A percentile compares a stretch with the other conserved stretches of the same genome.
Conservation (phyloP, 192 early-diverging fungal genomes). For the Umbelopsis ramanniana region DNA sequence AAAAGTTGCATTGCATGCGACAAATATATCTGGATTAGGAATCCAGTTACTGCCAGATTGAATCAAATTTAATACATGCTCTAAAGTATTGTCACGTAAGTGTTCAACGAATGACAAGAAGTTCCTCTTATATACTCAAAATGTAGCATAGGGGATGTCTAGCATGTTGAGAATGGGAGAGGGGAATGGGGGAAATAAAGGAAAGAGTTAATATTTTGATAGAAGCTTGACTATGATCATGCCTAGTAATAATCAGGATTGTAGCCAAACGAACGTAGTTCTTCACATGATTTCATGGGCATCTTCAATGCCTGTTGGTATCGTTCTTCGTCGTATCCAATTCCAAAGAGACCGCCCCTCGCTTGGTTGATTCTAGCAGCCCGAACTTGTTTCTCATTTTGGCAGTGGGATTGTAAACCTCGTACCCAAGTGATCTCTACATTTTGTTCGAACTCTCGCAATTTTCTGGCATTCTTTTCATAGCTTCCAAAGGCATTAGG, state of each 20-base stretch:
- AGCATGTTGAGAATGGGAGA: neutral
- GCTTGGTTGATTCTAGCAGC: constrained; percentile 55
- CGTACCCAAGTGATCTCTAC: constrained; percentile 75
- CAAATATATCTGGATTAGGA: no score
- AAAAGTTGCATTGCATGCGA: neutral
- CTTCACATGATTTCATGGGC: constrained; percentile 71
- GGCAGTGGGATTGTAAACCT: constrained; percentile 66
- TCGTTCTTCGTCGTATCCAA: constrained; percentile 62
- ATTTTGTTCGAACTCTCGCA: constrained; percentile 70
- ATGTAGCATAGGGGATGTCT: neutral
- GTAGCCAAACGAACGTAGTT: constrained; percentile 57
- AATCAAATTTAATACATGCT: neutral
- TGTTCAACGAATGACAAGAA: constrained; percentile 18
- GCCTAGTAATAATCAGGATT: constrained; percentile 24
- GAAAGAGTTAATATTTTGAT: neutral
- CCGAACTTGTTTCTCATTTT: constrained; percentile 65
- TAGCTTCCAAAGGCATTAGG: constrained; percentile 43
- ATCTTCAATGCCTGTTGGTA: constrained; percentile 70
- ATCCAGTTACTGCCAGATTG: no score
- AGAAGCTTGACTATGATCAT: neutral
- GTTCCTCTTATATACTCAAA: neutral
- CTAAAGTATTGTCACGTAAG: neutral
- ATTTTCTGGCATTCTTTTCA: constrained; percentile 48
- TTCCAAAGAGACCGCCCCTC: constrained; percentile 67
- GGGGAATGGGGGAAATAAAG: neutral